Evolutionary conservation across 139 green algal genomes (phyloP).

Genomic region (Micractinium conductrix): DNA sequence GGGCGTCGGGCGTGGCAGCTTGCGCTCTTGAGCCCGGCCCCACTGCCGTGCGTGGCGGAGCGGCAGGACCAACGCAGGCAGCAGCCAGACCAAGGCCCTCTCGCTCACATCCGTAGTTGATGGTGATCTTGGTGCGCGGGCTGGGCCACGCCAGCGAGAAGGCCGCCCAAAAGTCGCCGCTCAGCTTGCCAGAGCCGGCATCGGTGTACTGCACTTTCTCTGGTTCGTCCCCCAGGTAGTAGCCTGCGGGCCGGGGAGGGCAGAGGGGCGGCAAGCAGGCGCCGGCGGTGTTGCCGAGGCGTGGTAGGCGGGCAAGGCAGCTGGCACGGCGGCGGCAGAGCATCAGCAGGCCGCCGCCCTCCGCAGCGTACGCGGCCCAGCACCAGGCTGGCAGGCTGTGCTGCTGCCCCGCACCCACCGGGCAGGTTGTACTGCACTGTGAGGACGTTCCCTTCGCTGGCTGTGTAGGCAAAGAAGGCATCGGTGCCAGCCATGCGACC

Average conservation of each 20-base stretch:
- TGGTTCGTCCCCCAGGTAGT: too few relatives aligned
- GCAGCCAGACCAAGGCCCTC: neutral
- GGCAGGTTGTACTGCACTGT: neutral
- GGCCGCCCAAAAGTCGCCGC: neutral
- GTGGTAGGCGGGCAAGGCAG: neutral
- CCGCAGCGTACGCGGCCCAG: neutral
- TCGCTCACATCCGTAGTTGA: slow-evolving; percentile 9
- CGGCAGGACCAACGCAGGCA: neutral
- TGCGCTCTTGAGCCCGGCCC: too few relatives aligned
- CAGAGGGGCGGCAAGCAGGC: neutral
- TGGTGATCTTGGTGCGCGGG: neutral
- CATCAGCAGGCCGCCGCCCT: neutral
- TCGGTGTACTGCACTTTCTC: too few relatives aligned
- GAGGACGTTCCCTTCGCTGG: neutral
- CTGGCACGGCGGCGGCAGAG: neutral
- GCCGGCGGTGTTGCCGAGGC: neutral
- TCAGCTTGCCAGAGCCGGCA: neutral
- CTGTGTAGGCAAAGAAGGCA: neutral
- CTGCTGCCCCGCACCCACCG: neutral
- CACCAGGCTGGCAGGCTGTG: neutral
- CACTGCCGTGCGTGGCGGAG: too few relatives aligned
- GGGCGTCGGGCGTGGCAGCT: too few relatives aligned
- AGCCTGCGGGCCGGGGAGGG: neutral
- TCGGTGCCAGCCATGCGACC: neutral
- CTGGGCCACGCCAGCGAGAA: slow-evolving; percentile 1